Evolutionary conservation across 164 flowering plant species (phyloP), one percentile per base, ranked within the genome.

Genomic region (Houttuynia cordata): DNA sequence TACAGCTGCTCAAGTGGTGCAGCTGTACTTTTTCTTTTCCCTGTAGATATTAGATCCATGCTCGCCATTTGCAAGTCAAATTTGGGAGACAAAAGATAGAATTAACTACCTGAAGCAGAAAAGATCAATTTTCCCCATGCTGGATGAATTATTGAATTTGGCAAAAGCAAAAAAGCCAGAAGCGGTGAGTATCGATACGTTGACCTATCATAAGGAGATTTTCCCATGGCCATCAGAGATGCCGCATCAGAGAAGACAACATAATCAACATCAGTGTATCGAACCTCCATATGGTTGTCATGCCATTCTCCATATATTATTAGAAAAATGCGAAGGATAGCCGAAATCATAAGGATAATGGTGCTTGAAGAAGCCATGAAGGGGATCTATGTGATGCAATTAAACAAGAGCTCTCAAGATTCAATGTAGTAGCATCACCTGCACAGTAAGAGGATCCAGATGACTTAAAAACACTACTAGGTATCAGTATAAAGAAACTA

Each of bases 301-400:
- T 89, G 98, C 98, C 97, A 89, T 74, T 89, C 96, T 57, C 98
- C 98, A 66, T 84, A 89, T 0, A 84, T 0, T 49, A 92, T 86
- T 19, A 89, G 64, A 54, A 77, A 23, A 9, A 82, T 51, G 0
- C 98, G 83, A 21, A 92, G 64, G n/a, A 80, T 12, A 0, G 87
- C 86, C 4, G 97, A 89, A 62, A 83, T 58, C 4, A 82, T 12
- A 13, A 89, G 69, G 56, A 89, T 65, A 10, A 75, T 68, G 39
- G 83, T 62, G 41, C 69, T 66, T 12, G 49, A 45, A 45, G 12
- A 45, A 12, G 9, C 13, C 49, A 45, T 45, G 49, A 17, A 7
- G 4, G 14, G 9, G 12, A 12, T 45, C 49, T 12, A 12, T 12
- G 49, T 45, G 49, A 45, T 45, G 2, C 17, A 45, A 45, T 45